Conservation (phyloP, 2,329 filamentous ascomycete genomes). For the Aspergillus transmontanensis region DNA sequence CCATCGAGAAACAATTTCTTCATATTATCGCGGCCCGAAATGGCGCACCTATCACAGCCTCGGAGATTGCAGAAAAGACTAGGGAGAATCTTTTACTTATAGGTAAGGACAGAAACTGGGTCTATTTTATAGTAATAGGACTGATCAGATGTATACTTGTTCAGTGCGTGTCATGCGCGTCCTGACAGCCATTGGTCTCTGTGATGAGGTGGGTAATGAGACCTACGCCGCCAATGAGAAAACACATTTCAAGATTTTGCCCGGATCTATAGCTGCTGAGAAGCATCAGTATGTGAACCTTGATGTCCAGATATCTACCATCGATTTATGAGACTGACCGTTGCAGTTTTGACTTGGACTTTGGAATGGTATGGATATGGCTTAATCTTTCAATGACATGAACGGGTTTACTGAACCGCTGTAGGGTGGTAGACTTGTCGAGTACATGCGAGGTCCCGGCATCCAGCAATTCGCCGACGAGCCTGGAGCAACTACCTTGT, state of each 20-base stretch:
- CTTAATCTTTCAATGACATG: too few relatives aligned
- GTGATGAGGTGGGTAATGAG: slow-evolving; percentile 19
- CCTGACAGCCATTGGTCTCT: slow-evolving; percentile 19
- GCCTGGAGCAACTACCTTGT: slow-evolving; percentile 13
- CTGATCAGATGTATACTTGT: neutral
- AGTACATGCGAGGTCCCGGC: slow-evolving; percentile 23
- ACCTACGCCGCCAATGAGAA: slow-evolving; percentile 21
- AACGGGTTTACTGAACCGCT: neutral
- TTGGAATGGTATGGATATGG: slow-evolving; percentile 10
- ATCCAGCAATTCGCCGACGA: slow-evolving; percentile 5
- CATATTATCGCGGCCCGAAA: slow-evolving; percentile 7
- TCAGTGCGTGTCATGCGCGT: slow-evolving; percentile 23
- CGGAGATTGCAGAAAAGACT: slow-evolving; percentile 12
- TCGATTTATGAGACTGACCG: neutral
- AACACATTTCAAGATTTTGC: slow-evolving; percentile 19
- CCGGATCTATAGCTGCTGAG: slow-evolving; percentile 18
- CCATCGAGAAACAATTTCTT: slow-evolving; percentile 14
- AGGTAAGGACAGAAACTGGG: neutral
- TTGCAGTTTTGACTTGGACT: slow-evolving; percentile 11
- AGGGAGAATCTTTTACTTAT: slow-evolving; percentile 15
- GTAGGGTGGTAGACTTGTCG: slow-evolving; percentile 11
- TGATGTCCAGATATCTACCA: too few relatives aligned
- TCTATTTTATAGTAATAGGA: neutral
- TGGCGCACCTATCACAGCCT: slow-evolving; percentile 10
- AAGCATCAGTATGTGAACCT: slow-evolving; percentile 19